phyloP scores from a whole-genome alignment of 2,329 filamentous ascomycete species.

The Fonsecaea pugnacius region DNA sequence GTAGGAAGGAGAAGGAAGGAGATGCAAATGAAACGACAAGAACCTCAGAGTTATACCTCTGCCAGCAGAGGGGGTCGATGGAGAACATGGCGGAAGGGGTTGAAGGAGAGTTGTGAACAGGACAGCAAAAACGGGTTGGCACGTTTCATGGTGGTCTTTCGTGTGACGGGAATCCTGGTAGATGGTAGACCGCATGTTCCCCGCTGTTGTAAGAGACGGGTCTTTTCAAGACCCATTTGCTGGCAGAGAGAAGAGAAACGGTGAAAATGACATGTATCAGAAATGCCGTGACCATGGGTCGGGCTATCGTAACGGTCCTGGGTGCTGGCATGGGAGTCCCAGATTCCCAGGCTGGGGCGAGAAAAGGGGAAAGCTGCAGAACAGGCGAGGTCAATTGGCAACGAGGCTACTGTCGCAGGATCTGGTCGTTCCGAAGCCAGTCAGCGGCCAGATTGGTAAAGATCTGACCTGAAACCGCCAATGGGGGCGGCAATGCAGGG shows the following conservation, averaged over 20 bases:
- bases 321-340: slow-evolving; percentile 8
- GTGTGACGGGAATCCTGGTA: slow-evolving; percentile 27
- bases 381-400: slow-evolving; percentile 13
- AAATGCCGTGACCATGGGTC: slow-evolving; percentile 1
- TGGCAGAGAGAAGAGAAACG: neutral
- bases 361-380: slow-evolving; percentile 15
- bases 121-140: slow-evolving; percentile 32
- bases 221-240: slow-evolving; percentile 23
- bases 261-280: neutral
- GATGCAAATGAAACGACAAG: slow-evolving; percentile 30
- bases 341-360: neutral
- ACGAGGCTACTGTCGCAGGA: slow-evolving; percentile 26
- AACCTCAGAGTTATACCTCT: slow-evolving; percentile 33
- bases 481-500: slow-evolving; percentile 18
- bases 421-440: slow-evolving; percentile 14
- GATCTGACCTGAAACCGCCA: slow-evolving; percentile 12
- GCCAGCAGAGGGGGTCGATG: slow-evolving; percentile 14
- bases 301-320: slow-evolving; percentile 3
- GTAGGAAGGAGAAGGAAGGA: slow-evolving; percentile 26
- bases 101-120: slow-evolving; percentile 13
- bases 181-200: slow-evolving; percentile 3
- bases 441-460: slow-evolving; percentile 18
- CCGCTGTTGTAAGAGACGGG: slow-evolving; percentile 1
- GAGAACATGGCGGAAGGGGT: slow-evolving; percentile 15
- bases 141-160: slow-evolving; percentile 32